Evolutionary conservation across 768 basidiomycete genomes (phyloP).

Genomic region (Cystobasidium tubakii): DNA sequence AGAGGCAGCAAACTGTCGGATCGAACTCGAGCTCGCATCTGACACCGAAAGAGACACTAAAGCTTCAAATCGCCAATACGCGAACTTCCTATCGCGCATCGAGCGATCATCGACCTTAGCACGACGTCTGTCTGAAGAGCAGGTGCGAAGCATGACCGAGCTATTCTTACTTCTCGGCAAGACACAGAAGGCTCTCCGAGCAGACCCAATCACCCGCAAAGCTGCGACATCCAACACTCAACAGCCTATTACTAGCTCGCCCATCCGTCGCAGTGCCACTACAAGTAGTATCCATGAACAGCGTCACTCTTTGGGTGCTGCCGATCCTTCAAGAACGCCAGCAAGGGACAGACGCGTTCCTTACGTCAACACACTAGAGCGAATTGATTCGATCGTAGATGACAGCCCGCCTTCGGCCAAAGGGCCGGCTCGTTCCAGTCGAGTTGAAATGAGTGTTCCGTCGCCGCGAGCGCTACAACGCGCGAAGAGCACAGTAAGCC

Average conservation of each 20-base stretch:
- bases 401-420: background rate
- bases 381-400: background rate
- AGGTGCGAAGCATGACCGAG: slow-evolving; percentile 23
- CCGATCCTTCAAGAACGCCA: background rate
- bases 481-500: slow-evolving; percentile 21
- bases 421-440: background rate
- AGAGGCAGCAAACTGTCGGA: background rate
- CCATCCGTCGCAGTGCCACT: background rate
- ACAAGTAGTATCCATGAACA: background rate
- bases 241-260: background rate
- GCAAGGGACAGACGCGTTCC: background rate
- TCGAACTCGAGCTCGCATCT: slow-evolving; percentile 12
- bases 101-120: background rate
- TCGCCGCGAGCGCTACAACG: slow-evolving; percentile 19
- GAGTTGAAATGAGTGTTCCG: background rate
- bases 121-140: slow-evolving; percentile 5
- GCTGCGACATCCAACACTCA: no score
- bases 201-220: background rate
- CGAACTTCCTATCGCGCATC: background rate
- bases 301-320: background rate
- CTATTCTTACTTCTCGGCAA: background rate
- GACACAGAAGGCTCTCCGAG: background rate
- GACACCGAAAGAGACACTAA: background rate
- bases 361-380: background rate
- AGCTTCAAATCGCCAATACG: background rate